Percentiles rank a stretch among this genome's conserved stretches.
Conservation (phyloP, 352 stramenopile species). For the Thalassiosira hispida region DNA sequence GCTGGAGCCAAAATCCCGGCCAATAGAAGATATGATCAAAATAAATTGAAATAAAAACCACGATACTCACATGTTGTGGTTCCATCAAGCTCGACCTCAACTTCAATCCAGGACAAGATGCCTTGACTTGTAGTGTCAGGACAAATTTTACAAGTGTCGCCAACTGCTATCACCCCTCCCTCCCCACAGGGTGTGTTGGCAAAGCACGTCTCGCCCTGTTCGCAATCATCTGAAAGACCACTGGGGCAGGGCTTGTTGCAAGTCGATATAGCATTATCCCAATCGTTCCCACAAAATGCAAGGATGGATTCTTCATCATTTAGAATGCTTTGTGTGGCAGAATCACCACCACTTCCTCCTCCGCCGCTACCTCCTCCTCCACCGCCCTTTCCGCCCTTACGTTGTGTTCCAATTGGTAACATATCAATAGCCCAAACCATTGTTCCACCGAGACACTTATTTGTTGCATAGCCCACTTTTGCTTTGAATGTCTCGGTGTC, state of each 20-base stretch:
- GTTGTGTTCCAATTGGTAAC: conserved; percentile 38
- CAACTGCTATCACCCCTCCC: conserved; percentile 35
- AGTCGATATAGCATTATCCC: conserved; percentile 74
- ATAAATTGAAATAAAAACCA: no score
- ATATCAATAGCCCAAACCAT: conserved; percentile 71
- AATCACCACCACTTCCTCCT: conserved; percentile 1
- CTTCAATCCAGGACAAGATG: conserved; percentile 57
- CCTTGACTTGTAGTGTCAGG: conserved; percentile 57
- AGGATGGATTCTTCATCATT: conserved; percentile 40
- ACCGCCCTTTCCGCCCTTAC: conserved; percentile 10
- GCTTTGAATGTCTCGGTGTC: conserved; percentile 57
- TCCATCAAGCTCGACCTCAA: conserved; percentile 60
- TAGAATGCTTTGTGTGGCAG: conserved; percentile 39
- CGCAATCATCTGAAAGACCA: conserved; percentile 72
- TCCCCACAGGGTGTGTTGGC: conserved; percentile 74
- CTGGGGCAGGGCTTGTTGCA: conserved; percentile 73
- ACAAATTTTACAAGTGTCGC: conserved; percentile 66
- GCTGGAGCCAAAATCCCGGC: no score
- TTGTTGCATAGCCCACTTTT: conserved; percentile 61
- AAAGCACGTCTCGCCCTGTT: conserved; percentile 76
- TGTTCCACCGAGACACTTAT: conserved; percentile 58
- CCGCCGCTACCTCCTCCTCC: conserved; percentile 3
- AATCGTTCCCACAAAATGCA: conserved; percentile 80
- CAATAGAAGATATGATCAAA: no score
- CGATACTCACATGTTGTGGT: conserved; percentile 30